Base-by-base conservation (phyloP, 208 protist genomes). In the Wallacemonas sp. region DNA sequence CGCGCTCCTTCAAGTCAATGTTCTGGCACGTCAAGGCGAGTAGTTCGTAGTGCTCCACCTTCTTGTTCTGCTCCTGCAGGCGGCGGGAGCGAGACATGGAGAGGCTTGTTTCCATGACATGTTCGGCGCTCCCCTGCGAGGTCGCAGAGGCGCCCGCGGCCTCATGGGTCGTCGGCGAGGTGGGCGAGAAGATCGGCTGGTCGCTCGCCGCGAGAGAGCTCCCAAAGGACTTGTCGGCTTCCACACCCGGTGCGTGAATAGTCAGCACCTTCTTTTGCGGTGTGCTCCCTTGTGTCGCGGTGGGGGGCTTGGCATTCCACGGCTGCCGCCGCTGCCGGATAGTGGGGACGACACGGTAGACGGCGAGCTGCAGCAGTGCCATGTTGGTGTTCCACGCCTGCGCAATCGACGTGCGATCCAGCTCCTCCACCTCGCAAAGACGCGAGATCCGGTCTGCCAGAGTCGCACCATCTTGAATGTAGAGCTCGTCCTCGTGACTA, bases 1-100 rank as follows among this genome's bases (percentile, higher is more conserved):
- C 76, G 39, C 32, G 42, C 45, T 69, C 68, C 27, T 50, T 62
- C 21, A 79, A 62, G 45, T 79, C 58, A 36, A 94, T 69, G 41
- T 84, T 76, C 9, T 71, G 63, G 37, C 72, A 78, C 12, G 82
- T 91, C 33, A 94, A 64, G 10, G 85, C 83, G 12, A 94, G 55
- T 65, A 94, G 34, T 62, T 94, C 80, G 75, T 85, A 91, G 64
- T 89, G 88, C 72, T 89, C 82, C 33, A 89, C 66, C 67, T 81
- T 82, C 37, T 67, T 45, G 39, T 59, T 58, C 6, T 38, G 24
- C 38, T 58, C 19, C 24, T 58, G 41, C 9, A 61, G 22, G 34
- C 54, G 39, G 37, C 39, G 37, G 36, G 55, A 62, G 57, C 45
- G 58, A 22, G 46, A 61, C 68, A 74, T 46, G 62, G 62, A 68